Evolutionary conservation across 768 basidiomycete genomes (phyloP).

Genomic region (Chlorophyllum brunneum): DNA sequence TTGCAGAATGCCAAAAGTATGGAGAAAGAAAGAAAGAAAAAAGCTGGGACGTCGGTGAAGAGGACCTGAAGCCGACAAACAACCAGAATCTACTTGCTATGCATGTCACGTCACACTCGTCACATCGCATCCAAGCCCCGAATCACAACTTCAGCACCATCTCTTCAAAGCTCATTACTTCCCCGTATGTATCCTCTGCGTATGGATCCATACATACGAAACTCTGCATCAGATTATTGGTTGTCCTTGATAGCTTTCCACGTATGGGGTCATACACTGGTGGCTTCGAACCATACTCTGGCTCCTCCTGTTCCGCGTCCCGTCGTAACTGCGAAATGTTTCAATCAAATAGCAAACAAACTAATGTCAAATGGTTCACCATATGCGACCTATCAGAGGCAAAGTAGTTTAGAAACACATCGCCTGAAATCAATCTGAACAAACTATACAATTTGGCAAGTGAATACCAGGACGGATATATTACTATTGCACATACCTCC

Average conservation of each 20-base stretch:
- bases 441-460: slow-evolving; percentile 31
- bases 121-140: too few species aligned
- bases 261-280: slow-evolving; percentile 48
- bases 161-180: slow-evolving; percentile 31
- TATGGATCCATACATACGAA: slow-evolving; percentile 47
- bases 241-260: slow-evolving; percentile 37
- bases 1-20: slow-evolving; percentile 18
- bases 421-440: slow-evolving; percentile 58
- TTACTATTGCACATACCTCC: slow-evolving; percentile 34
- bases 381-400: slow-evolving; percentile 78
- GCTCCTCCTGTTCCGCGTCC: neutral
- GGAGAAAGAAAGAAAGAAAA: slow-evolving; percentile 12
- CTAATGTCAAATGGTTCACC: slow-evolving; percentile 33
- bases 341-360: neutral
- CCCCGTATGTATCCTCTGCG: slow-evolving; percentile 33
- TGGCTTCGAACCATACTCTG: slow-evolving; percentile 38
- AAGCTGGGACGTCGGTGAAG: slow-evolving; percentile 11
- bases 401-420: slow-evolving; percentile 52
- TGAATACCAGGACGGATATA: neutral
- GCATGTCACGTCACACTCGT: slow-evolving; percentile 9
- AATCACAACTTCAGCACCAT: slow-evolving; percentile 9
- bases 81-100: neutral
- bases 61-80: slow-evolving; percentile 7
- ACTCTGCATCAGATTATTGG: slow-evolving; percentile 53
- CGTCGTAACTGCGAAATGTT: neutral